These are phyloP conservation scores for Kockiozyma suomiensis DNA, from an alignment of 805 yeast genomes.

Conservation along the genomic window DNA sequence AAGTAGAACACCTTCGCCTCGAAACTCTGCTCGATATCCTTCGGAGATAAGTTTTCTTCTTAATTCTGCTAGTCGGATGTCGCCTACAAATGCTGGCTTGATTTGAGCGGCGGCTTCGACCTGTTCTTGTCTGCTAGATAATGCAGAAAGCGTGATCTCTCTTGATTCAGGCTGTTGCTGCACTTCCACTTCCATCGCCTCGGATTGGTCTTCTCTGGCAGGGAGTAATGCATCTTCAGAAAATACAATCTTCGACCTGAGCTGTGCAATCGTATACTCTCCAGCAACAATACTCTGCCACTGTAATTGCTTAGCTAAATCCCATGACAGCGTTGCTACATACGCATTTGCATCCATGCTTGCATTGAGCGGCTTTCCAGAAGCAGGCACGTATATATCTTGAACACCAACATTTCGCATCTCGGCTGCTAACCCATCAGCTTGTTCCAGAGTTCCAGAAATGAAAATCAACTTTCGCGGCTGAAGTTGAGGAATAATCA, in stretches of 20 bases:
- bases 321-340: conserved; percentile 70
- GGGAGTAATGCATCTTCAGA: not conserved
- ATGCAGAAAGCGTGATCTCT: conserved; percentile 35
- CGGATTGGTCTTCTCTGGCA: not conserved
- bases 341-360: conserved; percentile 56
- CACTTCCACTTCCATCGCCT: not conserved
- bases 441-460: conserved; percentile 42
- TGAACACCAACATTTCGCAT: conserved; percentile 36
- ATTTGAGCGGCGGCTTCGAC: conserved; percentile 9
- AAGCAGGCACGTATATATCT: conserved; percentile 32
- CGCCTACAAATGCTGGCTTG: conserved; percentile 76
- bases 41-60: conserved; percentile 59
- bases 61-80: conserved; percentile 78
- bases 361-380: conserved; percentile 37
- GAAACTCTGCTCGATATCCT: conserved; percentile 79
- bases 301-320: conserved; percentile 57
- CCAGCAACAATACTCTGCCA: conserved; percentile 82
- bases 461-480: conserved; percentile 71
- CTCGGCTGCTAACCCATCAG: conserved; percentile 29
- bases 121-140: conserved; percentile 25
- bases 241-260: conserved; percentile 60
- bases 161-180: conserved; percentile 30
- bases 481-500: conserved; percentile 75
- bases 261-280: conserved; percentile 79
- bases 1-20: conserved; percentile 90